These are phyloP conservation scores for Prunus persica DNA, from an alignment of 306 rosid genomes.

Conservation along the genomic window Prunus_persica_NCBIv2 NC_034012.1:18385001-18385500, in stretches of 20 bases:
- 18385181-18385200: conserved; percentile 30
- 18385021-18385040: conserved; percentile 26
- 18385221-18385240: background rate
- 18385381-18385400: background rate
- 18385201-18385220: background rate
- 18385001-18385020: conserved; percentile 7
- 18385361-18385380: background rate
- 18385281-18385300: background rate
- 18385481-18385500: conserved; percentile 27
- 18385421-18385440: background rate
- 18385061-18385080: conserved; percentile 87
- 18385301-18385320: background rate
- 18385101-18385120: conserved; percentile 64
- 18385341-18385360: background rate
- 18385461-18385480: background rate
- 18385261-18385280: background rate
- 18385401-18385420: background rate
- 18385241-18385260: background rate
- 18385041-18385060: background rate
- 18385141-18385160: conserved; percentile 62
- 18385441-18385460: background rate
- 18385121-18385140: conserved; percentile 85
- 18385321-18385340: background rate
- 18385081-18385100: conserved; percentile 74
- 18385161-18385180: conserved; percentile 60